Evolutionary conservation across 441 rosid species (phyloP), one percentile per base, ranked within the genome.

Genomic region (Rhodomyrtus psidioides): DNA sequence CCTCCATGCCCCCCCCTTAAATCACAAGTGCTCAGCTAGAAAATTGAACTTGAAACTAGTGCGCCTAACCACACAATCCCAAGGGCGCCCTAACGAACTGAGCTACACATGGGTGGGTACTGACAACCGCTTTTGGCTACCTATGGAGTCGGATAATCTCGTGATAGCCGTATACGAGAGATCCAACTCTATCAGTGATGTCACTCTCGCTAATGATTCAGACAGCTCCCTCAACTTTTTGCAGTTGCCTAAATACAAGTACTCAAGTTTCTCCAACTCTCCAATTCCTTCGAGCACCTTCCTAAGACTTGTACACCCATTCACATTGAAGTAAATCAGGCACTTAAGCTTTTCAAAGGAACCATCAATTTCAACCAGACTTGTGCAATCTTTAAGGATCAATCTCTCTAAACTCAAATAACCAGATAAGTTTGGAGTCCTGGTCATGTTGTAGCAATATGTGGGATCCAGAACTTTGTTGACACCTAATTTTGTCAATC

Each of bases 251-350:
- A 60, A 60, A 28, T 7, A 0, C 70, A 60, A 60, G 39, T 15
- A 28, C 70, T 60, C 21, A 0, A 60, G 70, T 21, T 28, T 28
- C 39, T 60, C 12, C 0, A 60, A 0, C 4, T 21, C 4, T 60
- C 4, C 39, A 0, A 27, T 60, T 1, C 39, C 39, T 28, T 60
- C 0, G 0, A 39, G 70, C 23, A 7, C 27, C 0, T 15, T 19
- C 2, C 0, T 28, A 27, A 27, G 70, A 15, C 5, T 60, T 60
- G 5, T 6, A 7, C 70, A 60, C 12, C 5, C 2, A 1, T 27
- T 3, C 6, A 0, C 21, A 3, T 3, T 27, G 39, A 60, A 60
- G 8, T 27, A 27, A 27, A 60, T 60, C 1, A 60, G 6, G 39
- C 70, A 60, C 70, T 60, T 15, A 15, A 60, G 70, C 70, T 60